These are phyloP conservation scores for Alternaria sp. DNA, from an alignment of 2,329 filamentous ascomycete species.

Conservation along the genomic window DNA sequence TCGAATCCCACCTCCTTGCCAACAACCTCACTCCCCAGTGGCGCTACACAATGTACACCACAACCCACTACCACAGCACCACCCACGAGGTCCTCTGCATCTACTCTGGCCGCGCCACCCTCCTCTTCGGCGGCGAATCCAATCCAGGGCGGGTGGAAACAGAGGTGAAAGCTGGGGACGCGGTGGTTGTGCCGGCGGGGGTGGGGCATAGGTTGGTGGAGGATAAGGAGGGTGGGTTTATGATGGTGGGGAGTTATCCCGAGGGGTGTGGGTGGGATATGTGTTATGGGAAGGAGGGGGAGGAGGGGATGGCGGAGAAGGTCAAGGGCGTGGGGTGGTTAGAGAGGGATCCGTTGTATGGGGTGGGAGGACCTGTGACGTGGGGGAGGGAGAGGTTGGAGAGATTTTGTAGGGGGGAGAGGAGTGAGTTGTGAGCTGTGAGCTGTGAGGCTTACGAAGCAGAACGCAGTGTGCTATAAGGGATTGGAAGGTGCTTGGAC, in stretches of 20 bases:
- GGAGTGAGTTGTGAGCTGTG: slow-evolving; percentile 5
- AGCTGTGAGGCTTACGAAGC: too few relatives aligned
- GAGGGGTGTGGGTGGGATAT: slow-evolving; percentile 68
- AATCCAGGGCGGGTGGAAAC: slow-evolving; percentile 65
- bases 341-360: slow-evolving; percentile 61
- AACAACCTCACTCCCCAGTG: slow-evolving; percentile 66
- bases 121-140: slow-evolving; percentile 71
- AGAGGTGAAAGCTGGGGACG: slow-evolving; percentile 64
- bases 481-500: not conserved
- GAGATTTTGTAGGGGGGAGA: not conserved
- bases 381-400: slow-evolving; percentile 31
- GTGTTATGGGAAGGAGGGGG: slow-evolving; percentile 67
- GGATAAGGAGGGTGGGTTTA: slow-evolving; percentile 63
- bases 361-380: slow-evolving; percentile 31
- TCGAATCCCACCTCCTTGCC: slow-evolving; percentile 63
- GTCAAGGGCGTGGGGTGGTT: slow-evolving; percentile 65
- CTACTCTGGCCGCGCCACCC: slow-evolving; percentile 61
- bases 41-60: slow-evolving; percentile 72
- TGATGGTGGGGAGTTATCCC: slow-evolving; percentile 73
- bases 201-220: slow-evolving; percentile 69
- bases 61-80: slow-evolving; percentile 71
- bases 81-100: slow-evolving; percentile 72
- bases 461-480: not conserved
- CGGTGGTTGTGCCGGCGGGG: slow-evolving; percentile 70
- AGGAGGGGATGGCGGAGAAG: slow-evolving; percentile 59